Evolutionary conservation across 2,329 filamentous ascomycete genomes (phyloP), one percentile per base, ranked within the genome.

Genomic region (Botrytis pseudocinerea): DNA sequence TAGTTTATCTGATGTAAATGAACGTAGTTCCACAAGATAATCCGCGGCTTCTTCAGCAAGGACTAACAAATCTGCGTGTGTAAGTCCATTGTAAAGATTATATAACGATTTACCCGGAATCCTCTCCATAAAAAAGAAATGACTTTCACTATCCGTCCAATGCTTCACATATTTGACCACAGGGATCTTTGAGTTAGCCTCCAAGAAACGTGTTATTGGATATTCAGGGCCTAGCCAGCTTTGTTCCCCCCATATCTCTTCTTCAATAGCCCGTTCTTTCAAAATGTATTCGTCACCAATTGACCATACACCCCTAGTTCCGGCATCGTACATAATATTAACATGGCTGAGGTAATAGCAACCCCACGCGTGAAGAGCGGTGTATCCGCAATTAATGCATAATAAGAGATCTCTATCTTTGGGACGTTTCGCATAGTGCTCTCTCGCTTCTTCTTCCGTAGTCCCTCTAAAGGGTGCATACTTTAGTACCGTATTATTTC

Each of bases 291-390:
- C n/a, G 2, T 40, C 35, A 8, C 60, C 60, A 38, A 42, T 42
- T 38, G 38, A 2, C 35, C 40, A 62, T 61, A 38, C 4, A n/a
- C 60, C 35, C 12, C 60, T n/a, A 40, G 8, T 8, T 12, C 0
- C 2, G 7, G 8, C 8, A 1, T n/a, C 16, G 38, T 4, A 7
- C 16, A 42, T n/a, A 35, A 12, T 38, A 42, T 62, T n/a, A 16
- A 62, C 4, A 16, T 7, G 25, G 38, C 35, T 42, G 38, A 10
- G 7, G 35, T 61, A 38, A 22, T 4, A 2, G 32, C 35, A 7
- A 1, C n/a, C 7, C 0, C 8, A 2, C 60, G 35, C 6, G 18
- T 38, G 0, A 9, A 1, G 0, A 5, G 60, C 25, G 5, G 22
- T 62, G 14, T 42, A 62, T 42, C 28, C 35, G 9, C 60, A 61